Base-by-base conservation (phyloP, 352 stramenopile species). In the Elongisporangium senticosum region DNA sequence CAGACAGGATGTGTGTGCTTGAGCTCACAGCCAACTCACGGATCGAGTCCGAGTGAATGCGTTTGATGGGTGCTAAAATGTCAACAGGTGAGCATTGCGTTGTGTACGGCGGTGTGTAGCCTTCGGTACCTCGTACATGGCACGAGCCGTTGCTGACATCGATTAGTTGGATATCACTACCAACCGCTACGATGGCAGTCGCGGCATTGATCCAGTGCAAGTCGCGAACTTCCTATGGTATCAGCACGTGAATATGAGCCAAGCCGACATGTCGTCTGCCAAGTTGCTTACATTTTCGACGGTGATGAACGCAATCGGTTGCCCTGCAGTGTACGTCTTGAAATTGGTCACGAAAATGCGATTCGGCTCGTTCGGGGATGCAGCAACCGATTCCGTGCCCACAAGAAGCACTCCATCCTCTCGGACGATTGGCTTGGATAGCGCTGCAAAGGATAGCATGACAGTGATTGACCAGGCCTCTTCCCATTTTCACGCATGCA, bases 341-440 rank as follows among this genome's bases (percentile, higher is more conserved):
- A 82, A 73, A 49, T 88, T 79, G 19, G 72, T 79, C 49, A 89
- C 65, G 21, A 89, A 90, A 57, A 94, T 80, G 48, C 77, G 59
- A 53, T 90, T 87, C 47, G 73, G 61, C 26, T 68, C 61, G 11
- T 43, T 14, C 13, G 8, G 2, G 13, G 33, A 43, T 17, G 33
- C 33, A 11, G 47, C 20, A 10, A 51, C 37, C 20, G 73, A 21
- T 53, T 92, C 83, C 0, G 80, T 90, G 23, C 85, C 85, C 4
- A 92, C 83, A 4, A 94, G 56, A 22, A 92, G 52, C 24, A 87
- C 43, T 7, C 85, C 85, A 33, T 94, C 85, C 48, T 91, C 76
- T 15, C 85, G 83, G 37, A 90, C 14, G 51, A 91, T 77, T 3
- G 82, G 85, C 56, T 94, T 94, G 4, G 75, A 90, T 24, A 94